phyloP scores from a whole-genome alignment of 2,329 filamentous ascomycete species.

The Ceratocystis huliohia region DNA sequence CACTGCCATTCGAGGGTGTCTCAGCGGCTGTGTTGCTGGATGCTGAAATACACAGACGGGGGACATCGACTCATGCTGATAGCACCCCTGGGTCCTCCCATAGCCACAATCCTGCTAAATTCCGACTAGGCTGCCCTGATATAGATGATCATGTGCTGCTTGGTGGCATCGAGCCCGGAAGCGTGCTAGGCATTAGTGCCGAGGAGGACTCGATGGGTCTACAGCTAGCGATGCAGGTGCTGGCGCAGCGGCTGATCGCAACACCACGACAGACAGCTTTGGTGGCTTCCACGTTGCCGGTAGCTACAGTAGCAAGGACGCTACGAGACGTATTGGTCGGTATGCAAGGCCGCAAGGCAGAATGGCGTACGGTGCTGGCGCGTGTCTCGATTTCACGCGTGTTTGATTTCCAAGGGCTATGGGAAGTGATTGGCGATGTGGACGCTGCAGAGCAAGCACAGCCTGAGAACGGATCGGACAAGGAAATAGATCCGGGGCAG shows the following conservation, averaged over 20 bases:
- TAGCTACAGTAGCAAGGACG: conserved; percentile 30
- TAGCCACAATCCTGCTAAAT: conserved; percentile 23
- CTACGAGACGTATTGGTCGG: conserved; percentile 28
- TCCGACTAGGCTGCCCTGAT: conserved; percentile 33
- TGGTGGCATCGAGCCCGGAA: conserved; percentile 38
- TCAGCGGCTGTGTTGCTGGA: conserved; percentile 34
- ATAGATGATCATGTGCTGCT: conserved; percentile 38
- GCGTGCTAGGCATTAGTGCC: conserved; percentile 41
- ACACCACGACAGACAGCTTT: conserved; percentile 27
- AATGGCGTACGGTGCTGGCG: conserved; percentile 32
- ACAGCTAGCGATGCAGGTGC: conserved; percentile 21
- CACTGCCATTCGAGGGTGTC: conserved; percentile 28
- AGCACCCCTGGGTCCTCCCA: conserved; percentile 26
- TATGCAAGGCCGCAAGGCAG: conserved; percentile 21
- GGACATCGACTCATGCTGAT: conserved; percentile 24
- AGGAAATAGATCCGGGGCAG: neutral
- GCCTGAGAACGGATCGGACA: neutral
- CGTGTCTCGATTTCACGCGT: conserved; percentile 42
- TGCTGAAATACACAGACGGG: conserved; percentile 32
- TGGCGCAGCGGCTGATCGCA: neutral
- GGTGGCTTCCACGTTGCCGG: conserved; percentile 39
- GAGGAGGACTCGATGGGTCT: conserved; percentile 40
- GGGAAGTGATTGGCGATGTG: conserved; percentile 41
- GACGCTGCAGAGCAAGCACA: neutral
- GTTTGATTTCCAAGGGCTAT: conserved; percentile 46